Percentiles rank a stretch among this genome's conserved stretches.
phyloP scores from a whole-genome alignment of 805 yeast genomes.

The Alloascoidea hylecoeti region DNA sequence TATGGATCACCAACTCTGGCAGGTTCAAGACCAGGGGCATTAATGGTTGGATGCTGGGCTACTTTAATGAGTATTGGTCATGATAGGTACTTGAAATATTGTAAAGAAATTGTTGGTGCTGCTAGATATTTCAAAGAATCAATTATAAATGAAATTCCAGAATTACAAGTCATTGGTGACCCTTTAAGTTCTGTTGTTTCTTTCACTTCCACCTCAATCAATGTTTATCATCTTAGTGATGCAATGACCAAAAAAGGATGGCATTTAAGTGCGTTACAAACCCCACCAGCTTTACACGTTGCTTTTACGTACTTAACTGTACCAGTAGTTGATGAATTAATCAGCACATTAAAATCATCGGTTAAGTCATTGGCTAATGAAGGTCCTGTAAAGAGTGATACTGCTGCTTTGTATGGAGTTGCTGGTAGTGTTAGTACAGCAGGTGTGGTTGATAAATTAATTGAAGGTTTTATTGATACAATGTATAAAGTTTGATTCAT shows the following conservation, averaged over 20 bases:
- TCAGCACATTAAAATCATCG: constrained; percentile 30
- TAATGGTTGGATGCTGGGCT: constrained; percentile 98
- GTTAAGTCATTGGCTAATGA: constrained; percentile 24
- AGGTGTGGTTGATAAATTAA: constrained; percentile 70
- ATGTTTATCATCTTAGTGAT: constrained; percentile 75
- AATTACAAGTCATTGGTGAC: constrained; percentile 65
- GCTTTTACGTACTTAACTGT: constrained; percentile 72
- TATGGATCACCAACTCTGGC: constrained; percentile 96
- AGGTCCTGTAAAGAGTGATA: constrained; percentile 28
- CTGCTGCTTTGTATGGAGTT: constrained; percentile 89
- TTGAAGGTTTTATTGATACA: constrained; percentile 71
- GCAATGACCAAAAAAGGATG: constrained; percentile 54
- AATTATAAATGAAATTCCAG: constrained; percentile 31
- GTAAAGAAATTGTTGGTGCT: constrained; percentile 52
- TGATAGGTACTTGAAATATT: constrained; percentile 61
- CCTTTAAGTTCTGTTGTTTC: constrained; percentile 77
- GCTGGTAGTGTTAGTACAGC: constrained; percentile 83
- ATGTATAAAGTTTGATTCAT: constrained; percentile 37
- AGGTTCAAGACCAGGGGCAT: constrained; percentile 94
- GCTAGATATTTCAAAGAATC: constrained; percentile 41
- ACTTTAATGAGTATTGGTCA: constrained; percentile 73
- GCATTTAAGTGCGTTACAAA: constrained; percentile 81
- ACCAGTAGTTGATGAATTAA: constrained; percentile 43
- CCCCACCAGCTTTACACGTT: constrained; percentile 83
- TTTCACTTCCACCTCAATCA: constrained; percentile 46